Evolutionary conservation across 75 land plant species (phyloP), one percentile per base, ranked within the genome.

Genomic region (Cunninghamia lanceolata): DNA sequence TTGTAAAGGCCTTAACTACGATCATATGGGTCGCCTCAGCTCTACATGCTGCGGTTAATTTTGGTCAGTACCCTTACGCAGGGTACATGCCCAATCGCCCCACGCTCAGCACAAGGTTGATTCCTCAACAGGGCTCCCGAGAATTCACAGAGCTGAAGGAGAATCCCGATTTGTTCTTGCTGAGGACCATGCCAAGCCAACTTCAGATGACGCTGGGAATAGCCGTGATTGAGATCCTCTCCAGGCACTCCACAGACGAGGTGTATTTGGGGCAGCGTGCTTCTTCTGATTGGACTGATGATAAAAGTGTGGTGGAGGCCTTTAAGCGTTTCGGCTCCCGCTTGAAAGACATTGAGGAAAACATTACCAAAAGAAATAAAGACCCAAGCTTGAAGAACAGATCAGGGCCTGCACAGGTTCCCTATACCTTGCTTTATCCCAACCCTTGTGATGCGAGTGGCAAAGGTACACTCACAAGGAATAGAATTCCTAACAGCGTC

Each of bases 231-330:
- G n/a, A n/a, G n/a, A n/a, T n/a, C n/a, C n/a, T n/a, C n/a, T n/a
- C n/a, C n/a, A n/a, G n/a, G n/a, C n/a, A n/a, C 79, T 34, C 43
- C 10, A 63, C 63, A 39, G 95, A 96, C 19, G 95, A 94, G 86
- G 90, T 89, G 46, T 93, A 95, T 74, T 47, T 93, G 39, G 96
- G 96, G 15, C 94, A 94, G 56, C 75, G 90, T 30, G 52, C 39
- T 13, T 36, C 86, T 14, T 53, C 85, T 10, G 85, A 91, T 47
- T 96, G 98, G 96, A 93, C 88, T 17, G 35, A 86, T 15, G 91
- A 91, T 38, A 79, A 83, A 36, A 13, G 70, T 42, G 85, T 91
- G 19, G 28, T 89, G 66, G 86, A 79, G 66, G 88, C 88, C 0
- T 81, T 84, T 17, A 54, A 74, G 52, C 47, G 45, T 36, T 94